Evolutionary conservation across 2,329 filamentous ascomycete species (phyloP).

Genomic region (Penicillium capsulatum): DNA sequence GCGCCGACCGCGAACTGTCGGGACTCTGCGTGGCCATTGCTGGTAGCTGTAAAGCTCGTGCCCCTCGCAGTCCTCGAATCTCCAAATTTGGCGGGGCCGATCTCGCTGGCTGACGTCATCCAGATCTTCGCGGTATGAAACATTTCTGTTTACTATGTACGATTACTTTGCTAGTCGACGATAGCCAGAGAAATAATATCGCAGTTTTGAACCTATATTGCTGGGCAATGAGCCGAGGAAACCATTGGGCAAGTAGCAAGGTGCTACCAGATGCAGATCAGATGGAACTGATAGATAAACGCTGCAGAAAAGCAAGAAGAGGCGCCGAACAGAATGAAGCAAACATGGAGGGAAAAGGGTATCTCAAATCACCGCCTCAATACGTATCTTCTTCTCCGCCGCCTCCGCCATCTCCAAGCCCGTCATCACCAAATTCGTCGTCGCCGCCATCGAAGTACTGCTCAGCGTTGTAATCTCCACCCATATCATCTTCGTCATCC

Average conservation of each 20-base stretch:
- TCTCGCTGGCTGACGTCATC: slow-evolving; percentile 32
- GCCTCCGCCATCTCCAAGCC: slow-evolving; percentile 53
- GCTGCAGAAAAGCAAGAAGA: slow-evolving; percentile 33
- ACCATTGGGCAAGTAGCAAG: neutral
- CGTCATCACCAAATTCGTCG: slow-evolving; percentile 52
- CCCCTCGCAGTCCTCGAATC: slow-evolving; percentile 11
- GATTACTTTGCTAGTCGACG: no score
- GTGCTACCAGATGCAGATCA: slow-evolving; percentile 9
- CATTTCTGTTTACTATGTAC: no score
- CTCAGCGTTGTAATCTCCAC: slow-evolving; percentile 61
- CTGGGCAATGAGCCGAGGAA: no score
- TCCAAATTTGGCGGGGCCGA: slow-evolving; percentile 17
- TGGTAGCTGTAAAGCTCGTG: slow-evolving; percentile 10
- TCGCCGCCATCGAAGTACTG: slow-evolving; percentile 61
- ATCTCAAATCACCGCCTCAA: slow-evolving; percentile 29
- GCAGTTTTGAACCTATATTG: no score
- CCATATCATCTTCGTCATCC: slow-evolving; percentile 56
- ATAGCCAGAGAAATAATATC: no score
- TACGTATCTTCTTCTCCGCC: slow-evolving; percentile 48
- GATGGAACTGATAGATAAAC: slow-evolving; percentile 5
- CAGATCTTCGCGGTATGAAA: neutral
- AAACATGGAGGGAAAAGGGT: slow-evolving; percentile 27
- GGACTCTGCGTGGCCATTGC: slow-evolving; percentile 24
- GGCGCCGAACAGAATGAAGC: slow-evolving; percentile 6
- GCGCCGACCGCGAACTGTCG: slow-evolving; percentile 45